phyloP scores from a whole-genome alignment of 164 flowering plant genomes.

The Magnolia changhungtana region DNA sequence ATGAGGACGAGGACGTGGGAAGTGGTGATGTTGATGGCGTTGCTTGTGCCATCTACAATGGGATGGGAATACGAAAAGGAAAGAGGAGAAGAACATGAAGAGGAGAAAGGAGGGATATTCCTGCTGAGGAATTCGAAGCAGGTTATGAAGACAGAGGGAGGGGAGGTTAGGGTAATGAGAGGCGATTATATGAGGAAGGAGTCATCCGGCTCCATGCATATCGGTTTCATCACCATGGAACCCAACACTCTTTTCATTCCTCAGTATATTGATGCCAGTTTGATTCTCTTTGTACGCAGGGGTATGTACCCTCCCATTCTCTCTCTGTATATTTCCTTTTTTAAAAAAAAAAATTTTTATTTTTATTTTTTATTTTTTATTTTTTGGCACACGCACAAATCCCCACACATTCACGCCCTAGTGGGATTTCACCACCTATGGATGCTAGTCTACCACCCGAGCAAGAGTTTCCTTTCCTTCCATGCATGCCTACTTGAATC shows the following conservation, averaged over 20 bases:
- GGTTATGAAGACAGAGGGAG: slow-evolving; percentile 68
- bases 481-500: too few species aligned
- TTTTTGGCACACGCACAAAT: too few species aligned
- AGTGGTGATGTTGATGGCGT: not conserved
- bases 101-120: slow-evolving; percentile 30
- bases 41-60: not conserved
- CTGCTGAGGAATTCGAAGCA: slow-evolving; percentile 44
- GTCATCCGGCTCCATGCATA: slow-evolving; percentile 43
- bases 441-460: too few species aligned
- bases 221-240: slow-evolving; percentile 90
- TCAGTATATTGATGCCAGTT: slow-evolving; percentile 75
- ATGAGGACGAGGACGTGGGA: not conserved
- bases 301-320: slow-evolving; percentile 35
- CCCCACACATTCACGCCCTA: too few species aligned
- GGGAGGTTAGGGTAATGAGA: slow-evolving; percentile 62
- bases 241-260: slow-evolving; percentile 72
- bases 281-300: slow-evolving; percentile 69
- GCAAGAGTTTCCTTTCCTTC: too few species aligned
- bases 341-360: too few species aligned
- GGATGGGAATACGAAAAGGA: not conserved
- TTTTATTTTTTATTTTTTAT: too few species aligned
- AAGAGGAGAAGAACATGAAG: slow-evolving; percentile 17
- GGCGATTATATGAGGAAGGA: slow-evolving; percentile 27
- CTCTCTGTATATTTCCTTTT: too few species aligned
- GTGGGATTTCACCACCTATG: too few species aligned